These are phyloP conservation scores for Parastagonospora nodorum DNA, from an alignment of 2,329 filamentous ascomycete genomes.

Conservation along the genomic window DNA sequence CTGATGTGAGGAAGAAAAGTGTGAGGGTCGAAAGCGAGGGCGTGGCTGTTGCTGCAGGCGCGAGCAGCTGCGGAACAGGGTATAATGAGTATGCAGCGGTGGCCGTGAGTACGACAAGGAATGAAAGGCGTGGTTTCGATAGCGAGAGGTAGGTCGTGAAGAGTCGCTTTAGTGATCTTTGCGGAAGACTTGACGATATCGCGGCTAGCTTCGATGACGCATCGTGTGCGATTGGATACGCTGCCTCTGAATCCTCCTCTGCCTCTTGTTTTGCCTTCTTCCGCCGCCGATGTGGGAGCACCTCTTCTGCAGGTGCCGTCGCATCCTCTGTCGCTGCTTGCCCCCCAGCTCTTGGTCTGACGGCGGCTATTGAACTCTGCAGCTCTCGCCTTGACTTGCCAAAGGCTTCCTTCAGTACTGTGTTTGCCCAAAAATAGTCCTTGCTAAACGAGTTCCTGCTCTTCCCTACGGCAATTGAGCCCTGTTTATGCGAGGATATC, in stretches of 20 bases:
- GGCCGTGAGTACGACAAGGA: slow-evolving; percentile 87
- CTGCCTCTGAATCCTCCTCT: slow-evolving; percentile 21
- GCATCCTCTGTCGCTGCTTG: slow-evolving; percentile 12
- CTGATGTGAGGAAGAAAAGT: slow-evolving; percentile 86
- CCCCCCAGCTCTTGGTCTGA: slow-evolving; percentile 10
- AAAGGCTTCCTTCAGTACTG: slow-evolving; percentile 39
- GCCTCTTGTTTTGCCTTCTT: slow-evolving; percentile 36
- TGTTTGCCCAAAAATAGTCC: slow-evolving; percentile 48
- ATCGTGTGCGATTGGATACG: slow-evolving; percentile 57
- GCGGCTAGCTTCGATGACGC: slow-evolving; percentile 65
- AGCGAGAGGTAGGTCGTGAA: slow-evolving; percentile 85
- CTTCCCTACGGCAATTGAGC: slow-evolving; percentile 36
- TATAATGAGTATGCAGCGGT: slow-evolving; percentile 93
- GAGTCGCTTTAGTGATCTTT: slow-evolving; percentile 65
- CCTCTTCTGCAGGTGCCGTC: slow-evolving; percentile 23
- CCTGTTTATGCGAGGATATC: slow-evolving; percentile 28
- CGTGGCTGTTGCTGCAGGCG: slow-evolving; percentile 66
- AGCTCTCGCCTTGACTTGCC: slow-evolving; percentile 34
- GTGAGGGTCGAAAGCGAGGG: slow-evolving; percentile 90
- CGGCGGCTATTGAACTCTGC: slow-evolving; percentile 35
- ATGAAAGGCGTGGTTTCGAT: slow-evolving; percentile 91
- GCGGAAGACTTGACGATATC: slow-evolving; percentile 61
- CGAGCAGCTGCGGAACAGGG: slow-evolving; percentile 84
- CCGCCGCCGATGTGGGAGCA: slow-evolving; percentile 43
- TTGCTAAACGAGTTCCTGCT: slow-evolving; percentile 40